A percentile compares a stretch with the other conserved stretches of the same genome.
These are phyloP conservation scores for Sporobolomyces phaffii DNA, from an alignment of 768 basidiomycete genomes.

Conservation along the genomic window DNA sequence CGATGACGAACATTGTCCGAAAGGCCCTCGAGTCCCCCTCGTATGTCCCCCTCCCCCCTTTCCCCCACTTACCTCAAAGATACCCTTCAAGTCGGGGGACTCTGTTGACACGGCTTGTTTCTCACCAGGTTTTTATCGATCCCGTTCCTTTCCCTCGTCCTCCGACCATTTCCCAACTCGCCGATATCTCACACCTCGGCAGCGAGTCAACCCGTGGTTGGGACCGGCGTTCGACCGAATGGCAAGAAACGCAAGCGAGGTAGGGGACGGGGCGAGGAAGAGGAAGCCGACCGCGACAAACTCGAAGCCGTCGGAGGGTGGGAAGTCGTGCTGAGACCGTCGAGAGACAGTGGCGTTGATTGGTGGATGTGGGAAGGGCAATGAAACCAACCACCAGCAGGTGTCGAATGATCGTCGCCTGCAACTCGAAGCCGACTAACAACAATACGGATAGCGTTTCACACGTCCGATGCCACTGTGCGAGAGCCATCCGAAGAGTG, in stretches of 20 bases:
- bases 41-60: neutral
- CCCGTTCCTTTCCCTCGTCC: conserved; percentile 16
- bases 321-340: conserved; percentile 10
- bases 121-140: neutral
- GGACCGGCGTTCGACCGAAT: conserved; percentile 21
- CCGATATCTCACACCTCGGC: conserved; percentile 31
- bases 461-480: no score
- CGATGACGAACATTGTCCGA: neutral
- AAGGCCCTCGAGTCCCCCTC: neutral
- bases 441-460: no score
- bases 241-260: conserved; percentile 36
- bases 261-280: conserved; percentile 32
- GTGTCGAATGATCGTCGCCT: no score
- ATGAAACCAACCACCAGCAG: neutral
- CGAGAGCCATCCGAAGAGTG: no score
- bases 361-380: conserved; percentile 26
- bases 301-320: conserved; percentile 18
- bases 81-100: no score
- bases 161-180: conserved; percentile 21
- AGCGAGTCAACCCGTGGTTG: conserved; percentile 5
- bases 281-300: conserved; percentile 18
- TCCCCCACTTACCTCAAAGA: no score
- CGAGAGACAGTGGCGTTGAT: neutral
- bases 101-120: neutral
- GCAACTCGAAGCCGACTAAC: no score